These are phyloP conservation scores for Pyrenochaeta sp. DNA, from an alignment of 2,329 filamentous ascomycete species.

Conservation along the genomic window DNA sequence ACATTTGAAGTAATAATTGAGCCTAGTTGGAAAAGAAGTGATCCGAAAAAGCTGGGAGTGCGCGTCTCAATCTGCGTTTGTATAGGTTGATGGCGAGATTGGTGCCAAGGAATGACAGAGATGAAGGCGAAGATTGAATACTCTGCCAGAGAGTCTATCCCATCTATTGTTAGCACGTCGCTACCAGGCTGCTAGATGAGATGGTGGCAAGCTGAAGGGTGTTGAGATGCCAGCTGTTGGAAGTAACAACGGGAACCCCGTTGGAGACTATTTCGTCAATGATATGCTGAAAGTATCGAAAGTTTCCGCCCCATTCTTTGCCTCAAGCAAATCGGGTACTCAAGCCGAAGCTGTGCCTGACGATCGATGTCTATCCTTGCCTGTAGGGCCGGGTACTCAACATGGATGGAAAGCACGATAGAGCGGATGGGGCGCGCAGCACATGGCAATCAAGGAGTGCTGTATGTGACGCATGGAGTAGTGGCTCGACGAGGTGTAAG, in stretches of 20 bases:
- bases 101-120: not conserved
- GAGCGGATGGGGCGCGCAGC: conserved; percentile 8
- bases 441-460: conserved; percentile 17
- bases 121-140: not conserved
- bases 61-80: not conserved
- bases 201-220: not conserved
- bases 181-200: not conserved
- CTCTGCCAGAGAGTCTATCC: not conserved
- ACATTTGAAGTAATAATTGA: too few species aligned
- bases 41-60: too few species aligned
- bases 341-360: conserved; percentile 10
- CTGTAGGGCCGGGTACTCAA: not conserved
- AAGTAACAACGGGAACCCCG: not conserved
- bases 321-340: not conserved
- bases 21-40: too few species aligned
- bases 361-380: conserved; percentile 11
- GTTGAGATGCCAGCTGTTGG: too few species aligned
- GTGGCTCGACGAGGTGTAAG: conserved; percentile 10
- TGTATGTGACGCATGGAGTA: conserved; percentile 2
- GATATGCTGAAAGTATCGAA: too few species aligned
- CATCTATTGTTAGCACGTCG: not conserved
- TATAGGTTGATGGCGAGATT: not conserved
- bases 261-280: not conserved
- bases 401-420: conserved; percentile 7
- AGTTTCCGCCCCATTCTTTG: too few species aligned